Evolutionary conservation across 371 early-diverging fungal genomes (phyloP), one percentile per base, ranked within the genome.

Genomic region (Thermomucor indicae-seudaticae): DNA sequence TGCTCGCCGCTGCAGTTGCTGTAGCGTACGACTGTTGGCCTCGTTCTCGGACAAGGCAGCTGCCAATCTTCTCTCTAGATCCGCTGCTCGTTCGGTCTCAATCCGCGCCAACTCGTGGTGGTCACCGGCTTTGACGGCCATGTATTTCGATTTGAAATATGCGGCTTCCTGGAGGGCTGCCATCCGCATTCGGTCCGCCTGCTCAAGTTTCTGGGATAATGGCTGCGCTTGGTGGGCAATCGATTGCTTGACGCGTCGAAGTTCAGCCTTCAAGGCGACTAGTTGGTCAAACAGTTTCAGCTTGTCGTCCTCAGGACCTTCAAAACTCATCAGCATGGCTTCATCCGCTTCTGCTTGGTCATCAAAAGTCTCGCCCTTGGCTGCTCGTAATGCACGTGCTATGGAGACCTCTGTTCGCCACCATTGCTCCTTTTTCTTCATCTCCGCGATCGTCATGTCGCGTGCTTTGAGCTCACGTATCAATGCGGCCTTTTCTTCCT

Each of bases 81-180:
- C 72, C 25, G 52, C 44, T 4, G 70, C 68, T 6, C 81, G 65
- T 10, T 75, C 68, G 6, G 52, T 52, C 40, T 78, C 77, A 3
- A 75, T 55, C 11, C 17, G 24, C 4, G 55, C 48, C 2, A 57
- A 10, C 8, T 72, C 75, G 12, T 50, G 51, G 10, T 43, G 57
- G 50, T 72, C 44, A 44, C 46, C 60, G 49, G 50, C n/a, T 60
- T 72, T 40, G 53, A 70, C 22, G 50, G 60, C 60, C 25, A 41
- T 47, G 40, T 67, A 63, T 38, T 81, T 81, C 14, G 78, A 72
- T 49, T 78, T 78, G 44, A 77, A 68, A 51, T 81, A 81, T 0
- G 74, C 78, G 0, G 81, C 79, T 47, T 81, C 81, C 48, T 81
- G 81, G n/a, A 81, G 59, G 1, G 81, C 81, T 2, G 74, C 78